Evolutionary conservation across 768 basidiomycete genomes (phyloP).

Genomic region (Mycena kentingensis): DNA sequence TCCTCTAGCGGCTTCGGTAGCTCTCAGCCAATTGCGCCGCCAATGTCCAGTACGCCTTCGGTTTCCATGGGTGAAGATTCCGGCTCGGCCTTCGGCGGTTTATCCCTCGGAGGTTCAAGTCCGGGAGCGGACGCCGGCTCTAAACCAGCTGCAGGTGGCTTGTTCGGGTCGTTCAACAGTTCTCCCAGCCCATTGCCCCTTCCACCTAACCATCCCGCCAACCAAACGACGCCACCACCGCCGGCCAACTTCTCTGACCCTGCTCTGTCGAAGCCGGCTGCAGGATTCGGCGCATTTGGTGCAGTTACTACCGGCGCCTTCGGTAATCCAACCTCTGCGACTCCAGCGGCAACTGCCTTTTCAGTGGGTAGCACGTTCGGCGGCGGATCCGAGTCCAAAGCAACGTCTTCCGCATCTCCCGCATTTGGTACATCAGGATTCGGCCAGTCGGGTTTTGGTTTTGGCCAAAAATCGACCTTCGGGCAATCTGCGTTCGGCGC

Average conservation of each 20-base stretch:
- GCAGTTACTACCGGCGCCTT: constrained; percentile 32
- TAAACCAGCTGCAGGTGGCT: constrained; percentile 25
- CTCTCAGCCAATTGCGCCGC: constrained; percentile 23
- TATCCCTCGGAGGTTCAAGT: constrained; percentile 32
- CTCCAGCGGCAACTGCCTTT: too few species aligned
- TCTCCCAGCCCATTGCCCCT: constrained; percentile 24
- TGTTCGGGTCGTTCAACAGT: constrained; percentile 30
- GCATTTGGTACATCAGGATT: constrained; percentile 15
- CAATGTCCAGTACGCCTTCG: constrained; percentile 18
- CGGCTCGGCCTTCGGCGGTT: constrained; percentile 30
- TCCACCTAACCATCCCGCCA: constrained; percentile 27
- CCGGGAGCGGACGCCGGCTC: constrained; percentile 25
- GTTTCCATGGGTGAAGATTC: constrained; percentile 35
- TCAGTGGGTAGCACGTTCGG: constrained; percentile 35
- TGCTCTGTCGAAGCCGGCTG: constrained; percentile 21
- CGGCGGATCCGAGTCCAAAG: constrained; percentile 40
- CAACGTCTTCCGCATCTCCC: constrained; percentile 1
- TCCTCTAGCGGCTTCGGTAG: constrained; percentile 29
- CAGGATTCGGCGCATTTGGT: constrained; percentile 28
- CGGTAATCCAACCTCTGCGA: constrained; percentile 30
- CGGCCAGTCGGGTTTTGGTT: constrained; percentile 27
- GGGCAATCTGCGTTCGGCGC: constrained; percentile 36
- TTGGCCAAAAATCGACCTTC: constrained; percentile 25
- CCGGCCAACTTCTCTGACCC: constrained; percentile 17
- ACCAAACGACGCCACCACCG: constrained; percentile 14